Evolutionary conservation across 75 land plant genomes (phyloP), one percentile per base, ranked within the genome.

Genomic region (Azolla pinnata): DNA sequence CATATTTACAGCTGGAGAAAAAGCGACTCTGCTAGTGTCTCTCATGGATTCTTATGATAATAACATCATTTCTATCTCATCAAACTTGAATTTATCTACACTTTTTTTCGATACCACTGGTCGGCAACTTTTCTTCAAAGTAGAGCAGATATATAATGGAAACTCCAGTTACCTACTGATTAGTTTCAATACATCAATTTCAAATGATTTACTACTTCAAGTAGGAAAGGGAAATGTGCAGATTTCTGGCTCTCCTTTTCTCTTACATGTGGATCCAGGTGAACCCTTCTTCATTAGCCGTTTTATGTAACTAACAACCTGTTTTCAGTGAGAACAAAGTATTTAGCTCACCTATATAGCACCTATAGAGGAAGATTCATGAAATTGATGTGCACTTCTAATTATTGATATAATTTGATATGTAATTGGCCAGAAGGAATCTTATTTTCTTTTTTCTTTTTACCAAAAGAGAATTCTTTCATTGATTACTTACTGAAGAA

Each of bases 21-120:
- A 38, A 23, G 62, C 62, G 44, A 19, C 31, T 60, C 23, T 60
- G 17, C 62, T 42, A 60, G 45, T 60, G 1, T 30, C 21, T 20
- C 47, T 60, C 19, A 60, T 60, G 48, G 62, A 60, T 42, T 17
- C 62, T 1, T 60, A 42, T 44, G 48, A 30, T 2, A 60, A 60
- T 23, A 38, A 21, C 18, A 52, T 52, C 25, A 21, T 2, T 23
- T 52, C 29, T 2, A 10, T 9, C 28, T 52, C 54, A 52, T 26
- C 29, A 24, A 24, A 24, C 3, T 2, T 52, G 2, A 7, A 52
- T 19, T 24, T 52, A 2, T 3, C 28, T 9, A 3, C 4, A 23
- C 27, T 19, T 26, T 3, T 52, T 19, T 25, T 3, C 4, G 54
- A 52, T 14, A 23, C 24, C 14, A 27, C 29, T 24, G 54, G 54